These are phyloP conservation scores for Vigna radiata DNA, from an alignment of 306 rosid species.

Conservation along the genomic window DNA sequence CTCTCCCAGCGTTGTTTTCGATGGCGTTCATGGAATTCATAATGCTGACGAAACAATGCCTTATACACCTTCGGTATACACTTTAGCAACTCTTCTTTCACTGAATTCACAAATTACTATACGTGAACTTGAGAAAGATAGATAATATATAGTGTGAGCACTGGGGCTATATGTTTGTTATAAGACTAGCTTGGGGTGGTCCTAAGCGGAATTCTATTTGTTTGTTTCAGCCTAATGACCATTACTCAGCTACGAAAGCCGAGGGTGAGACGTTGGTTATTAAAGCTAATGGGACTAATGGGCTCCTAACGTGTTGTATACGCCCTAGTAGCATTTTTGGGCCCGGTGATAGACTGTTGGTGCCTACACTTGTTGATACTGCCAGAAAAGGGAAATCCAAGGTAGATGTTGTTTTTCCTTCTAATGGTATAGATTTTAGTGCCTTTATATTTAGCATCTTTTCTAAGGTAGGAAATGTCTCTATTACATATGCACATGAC, in stretches of 20 bases:
- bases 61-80: conserved; percentile 72
- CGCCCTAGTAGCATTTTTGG: conserved; percentile 98
- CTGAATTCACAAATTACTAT: not conserved
- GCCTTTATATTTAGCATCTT: not conserved
- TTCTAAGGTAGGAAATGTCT: not conserved
- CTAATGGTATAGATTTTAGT: conserved; percentile 7
- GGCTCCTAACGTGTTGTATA: conserved; percentile 89
- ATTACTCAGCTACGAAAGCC: conserved; percentile 92
- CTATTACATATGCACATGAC: not conserved
- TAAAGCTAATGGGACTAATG: conserved; percentile 78
- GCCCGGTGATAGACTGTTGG: conserved; percentile 87
- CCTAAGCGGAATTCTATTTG: conserved; percentile 18
- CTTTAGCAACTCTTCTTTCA: not conserved
- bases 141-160: not conserved
- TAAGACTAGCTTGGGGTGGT: conserved; percentile 25
- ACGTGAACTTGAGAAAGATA: not conserved
- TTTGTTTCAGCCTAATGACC: conserved; percentile 82
- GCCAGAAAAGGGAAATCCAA: conserved; percentile 94
- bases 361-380: conserved; percentile 77
- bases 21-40: conserved; percentile 78
- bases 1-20: conserved; percentile 95
- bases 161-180: not conserved
- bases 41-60: conserved; percentile 82
- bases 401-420: conserved; percentile 53
- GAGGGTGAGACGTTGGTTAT: conserved; percentile 83